Conservation (phyloP, 2,329 filamentous ascomycete genomes). For the Parastagonospora avenae region DNA sequence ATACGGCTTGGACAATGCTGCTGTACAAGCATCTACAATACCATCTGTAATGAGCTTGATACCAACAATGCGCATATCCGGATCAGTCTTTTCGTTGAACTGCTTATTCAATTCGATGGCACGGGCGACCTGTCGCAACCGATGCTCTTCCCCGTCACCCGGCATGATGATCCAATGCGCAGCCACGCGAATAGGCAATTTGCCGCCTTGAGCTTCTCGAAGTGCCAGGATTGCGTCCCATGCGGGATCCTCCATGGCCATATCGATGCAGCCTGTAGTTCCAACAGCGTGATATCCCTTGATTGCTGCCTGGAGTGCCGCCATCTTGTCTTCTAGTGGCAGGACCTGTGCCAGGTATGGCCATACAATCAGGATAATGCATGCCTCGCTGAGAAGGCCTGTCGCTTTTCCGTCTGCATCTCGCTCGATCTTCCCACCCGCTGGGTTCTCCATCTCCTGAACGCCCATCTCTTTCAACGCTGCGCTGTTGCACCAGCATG, state of each 20-base stretch:
- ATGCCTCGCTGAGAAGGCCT: slow-evolving; percentile 61
- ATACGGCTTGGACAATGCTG: slow-evolving; percentile 65
- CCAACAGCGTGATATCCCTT: slow-evolving; percentile 56
- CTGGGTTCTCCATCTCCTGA: slow-evolving; percentile 53
- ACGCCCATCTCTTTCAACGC: slow-evolving; percentile 59
- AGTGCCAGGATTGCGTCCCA: slow-evolving; percentile 58
- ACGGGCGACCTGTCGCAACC: slow-evolving; percentile 57
- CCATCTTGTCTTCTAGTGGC: slow-evolving; percentile 55
- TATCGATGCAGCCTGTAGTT: slow-evolving; percentile 62
- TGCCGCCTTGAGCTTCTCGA: slow-evolving; percentile 33
- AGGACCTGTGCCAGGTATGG: slow-evolving; percentile 58
- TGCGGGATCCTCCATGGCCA: slow-evolving; percentile 64
- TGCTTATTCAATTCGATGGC: slow-evolving; percentile 55
- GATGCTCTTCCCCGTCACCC: slow-evolving; percentile 50
- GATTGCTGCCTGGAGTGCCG: slow-evolving; percentile 55
- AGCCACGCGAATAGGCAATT: slow-evolving; percentile 56
- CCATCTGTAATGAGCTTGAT: slow-evolving; percentile 71
- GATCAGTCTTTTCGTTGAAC: slow-evolving; percentile 53
- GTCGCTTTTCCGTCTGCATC: slow-evolving; percentile 55
- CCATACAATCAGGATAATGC: slow-evolving; percentile 61
- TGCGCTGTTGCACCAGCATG: slow-evolving; percentile 61
- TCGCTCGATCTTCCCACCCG: slow-evolving; percentile 59
- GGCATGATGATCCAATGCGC: slow-evolving; percentile 63
- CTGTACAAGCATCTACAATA: slow-evolving; percentile 69
- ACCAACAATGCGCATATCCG: slow-evolving; percentile 60